Evolutionary conservation across 2,329 filamentous ascomycete species (phyloP), one percentile per base, ranked within the genome.

Genomic region (Neospermospora avenae): DNA sequence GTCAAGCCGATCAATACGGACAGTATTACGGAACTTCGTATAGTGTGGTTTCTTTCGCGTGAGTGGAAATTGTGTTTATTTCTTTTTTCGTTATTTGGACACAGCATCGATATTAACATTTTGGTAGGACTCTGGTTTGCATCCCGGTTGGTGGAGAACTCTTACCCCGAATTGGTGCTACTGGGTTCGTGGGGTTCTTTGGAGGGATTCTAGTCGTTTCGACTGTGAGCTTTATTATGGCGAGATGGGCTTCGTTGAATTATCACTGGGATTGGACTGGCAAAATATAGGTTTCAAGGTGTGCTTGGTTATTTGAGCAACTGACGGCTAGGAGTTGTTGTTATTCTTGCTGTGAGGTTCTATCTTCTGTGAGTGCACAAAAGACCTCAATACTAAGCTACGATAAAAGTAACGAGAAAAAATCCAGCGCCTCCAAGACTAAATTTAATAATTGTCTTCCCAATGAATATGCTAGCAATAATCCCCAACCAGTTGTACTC

Each of bases 21-120:
- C 64, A 67, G 18, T 71, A 59, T 35, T 71, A 69, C 61, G 70
- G 69, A 2, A 71, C 69, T 18, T 63, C 58, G 13, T 71, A 71
- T 55, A 61, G 59, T 3, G 52, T 69, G 4, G 70, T 72, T 24
- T 63, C 67, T n/a, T 67, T 71, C 63, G 67, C 69, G 69, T 72
- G 59, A 65, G 70, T n/a, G n/a, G n/a, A n/a, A n/a, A n/a, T n/a
- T n/a, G n/a, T n/a, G n/a, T 69, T 51, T 31, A 3, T 11, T 28
- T 13, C 28, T 3, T 45, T 25, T 35, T 39, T 20, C 6, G 24
- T 34, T 48, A 1, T 1, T 2, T n/a, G 41, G 6, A 24, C 8
- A 24, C 8, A 16, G 16, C 2, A 28, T 52, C 59, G 37, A 61
- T 18, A 3, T 14, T 31, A 31, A 61, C 18, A 3, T 14, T 31